Conservation (phyloP, 176 grass and related monocot genomes). For the Oryza nivara region DNA sequence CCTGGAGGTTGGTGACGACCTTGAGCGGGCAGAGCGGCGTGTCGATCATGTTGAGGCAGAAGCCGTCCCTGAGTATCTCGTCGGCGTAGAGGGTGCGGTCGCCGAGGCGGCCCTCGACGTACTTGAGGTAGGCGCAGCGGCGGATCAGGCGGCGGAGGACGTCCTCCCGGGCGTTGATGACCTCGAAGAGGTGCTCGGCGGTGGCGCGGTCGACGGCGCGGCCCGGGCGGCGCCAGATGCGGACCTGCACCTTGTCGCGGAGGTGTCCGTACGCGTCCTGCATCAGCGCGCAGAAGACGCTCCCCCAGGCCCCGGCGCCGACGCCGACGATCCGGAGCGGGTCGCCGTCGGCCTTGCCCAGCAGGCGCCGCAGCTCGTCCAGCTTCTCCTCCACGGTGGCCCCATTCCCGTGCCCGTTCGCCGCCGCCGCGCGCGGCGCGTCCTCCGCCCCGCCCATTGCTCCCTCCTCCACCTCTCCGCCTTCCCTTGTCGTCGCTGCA, state of each 20-base stretch:
- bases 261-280: constrained; percentile 95
- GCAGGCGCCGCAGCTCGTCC: constrained; percentile 75
- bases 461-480: neutral
- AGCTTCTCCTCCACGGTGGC: constrained; percentile 65
- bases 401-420: constrained; percentile 73
- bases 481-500: constrained; percentile 22
- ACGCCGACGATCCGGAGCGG: constrained; percentile 86
- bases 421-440: constrained; percentile 2
- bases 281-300: constrained; percentile 89
- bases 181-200: constrained; percentile 83
- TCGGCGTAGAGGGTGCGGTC: constrained; percentile 89
- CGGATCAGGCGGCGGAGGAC: constrained; percentile 76
- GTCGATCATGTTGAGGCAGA: constrained; percentile 98
- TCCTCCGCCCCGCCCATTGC: constrained; percentile 53
- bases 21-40: constrained; percentile 94
- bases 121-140: constrained; percentile 92
- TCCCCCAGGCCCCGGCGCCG: constrained; percentile 94
- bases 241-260: constrained; percentile 88
- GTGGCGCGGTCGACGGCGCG: constrained; percentile 84
- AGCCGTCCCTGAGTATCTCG: constrained; percentile 91
- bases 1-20: constrained; percentile 97
- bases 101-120: constrained; percentile 85
- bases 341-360: constrained; percentile 77
- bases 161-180: constrained; percentile 97
- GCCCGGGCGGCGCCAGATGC: constrained; percentile 83